Conservation (phyloP, 306 rosid species). For the Mimosa pudica region DNA sequence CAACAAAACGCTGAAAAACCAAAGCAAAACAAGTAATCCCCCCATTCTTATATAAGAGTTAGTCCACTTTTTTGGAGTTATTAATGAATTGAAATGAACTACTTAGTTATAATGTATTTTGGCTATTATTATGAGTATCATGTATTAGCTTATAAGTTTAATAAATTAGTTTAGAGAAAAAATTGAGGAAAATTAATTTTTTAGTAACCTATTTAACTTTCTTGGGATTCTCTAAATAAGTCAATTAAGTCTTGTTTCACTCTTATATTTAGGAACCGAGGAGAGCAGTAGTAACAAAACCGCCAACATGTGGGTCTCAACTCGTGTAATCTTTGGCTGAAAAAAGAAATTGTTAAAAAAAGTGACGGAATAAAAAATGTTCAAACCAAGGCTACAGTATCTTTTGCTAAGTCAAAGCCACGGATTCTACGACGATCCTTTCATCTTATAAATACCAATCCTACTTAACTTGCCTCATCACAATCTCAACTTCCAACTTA, state of each 20-base stretch:
- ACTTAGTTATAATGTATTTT: too few relatives aligned
- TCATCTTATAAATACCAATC: conserved; percentile 2
- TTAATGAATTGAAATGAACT: too few relatives aligned
- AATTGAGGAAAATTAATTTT: too few relatives aligned
- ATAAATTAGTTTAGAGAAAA: too few relatives aligned
- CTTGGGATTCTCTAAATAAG: too few relatives aligned
- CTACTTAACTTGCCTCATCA: background rate
- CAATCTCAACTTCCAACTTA: background rate
- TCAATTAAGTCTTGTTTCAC: too few relatives aligned
- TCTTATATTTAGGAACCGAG: too few relatives aligned
- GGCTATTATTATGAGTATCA: too few relatives aligned
- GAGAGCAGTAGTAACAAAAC: background rate
- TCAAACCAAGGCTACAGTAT: background rate
- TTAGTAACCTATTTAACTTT: too few relatives aligned
- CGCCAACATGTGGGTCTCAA: background rate
- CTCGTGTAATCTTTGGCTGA: background rate
- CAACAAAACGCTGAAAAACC: background rate
- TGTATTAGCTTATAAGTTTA: too few relatives aligned
- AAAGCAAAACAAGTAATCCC: background rate
- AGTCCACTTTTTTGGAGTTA: too few relatives aligned
- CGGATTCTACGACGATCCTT: conserved; percentile 1
- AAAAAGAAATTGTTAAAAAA: background rate
- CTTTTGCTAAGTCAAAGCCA: background rate
- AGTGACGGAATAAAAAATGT: background rate
- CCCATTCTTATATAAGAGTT: too few relatives aligned